A percentile compares a stretch with the other conserved stretches of the same genome.
phyloP scores from a whole-genome alignment of 345 rosid genomes.

The Melastoma malabathricum region DNA sequence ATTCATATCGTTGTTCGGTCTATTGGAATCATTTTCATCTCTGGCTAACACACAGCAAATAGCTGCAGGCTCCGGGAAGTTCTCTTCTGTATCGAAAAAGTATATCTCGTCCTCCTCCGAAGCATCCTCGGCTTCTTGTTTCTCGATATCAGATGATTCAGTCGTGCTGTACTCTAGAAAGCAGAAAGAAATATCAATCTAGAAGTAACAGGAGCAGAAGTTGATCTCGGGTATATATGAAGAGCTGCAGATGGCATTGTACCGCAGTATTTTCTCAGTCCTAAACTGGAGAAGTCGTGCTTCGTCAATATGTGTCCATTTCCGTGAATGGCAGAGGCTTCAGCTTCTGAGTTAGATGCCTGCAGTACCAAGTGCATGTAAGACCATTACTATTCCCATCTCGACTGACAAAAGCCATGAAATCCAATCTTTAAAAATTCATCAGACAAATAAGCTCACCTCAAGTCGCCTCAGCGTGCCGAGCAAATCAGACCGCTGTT shows the following conservation, averaged over 20 bases:
- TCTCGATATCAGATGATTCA: slow-evolving; percentile 87
- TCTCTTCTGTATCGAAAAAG: slow-evolving; percentile 66
- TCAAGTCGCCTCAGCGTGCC: slow-evolving; percentile 80
- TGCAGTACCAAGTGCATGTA: slow-evolving; percentile 13
- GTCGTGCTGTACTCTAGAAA: slow-evolving; percentile 91
- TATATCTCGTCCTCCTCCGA: slow-evolving; percentile 80
- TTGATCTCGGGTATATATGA: background rate
- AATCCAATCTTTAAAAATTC: background rate
- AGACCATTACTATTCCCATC: too few relatives aligned
- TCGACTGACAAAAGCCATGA: background rate
- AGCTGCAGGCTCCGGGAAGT: slow-evolving; percentile 32
- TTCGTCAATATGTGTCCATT: slow-evolving; percentile 51
- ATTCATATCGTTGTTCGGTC: slow-evolving; percentile 15
- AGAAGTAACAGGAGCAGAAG: background rate
- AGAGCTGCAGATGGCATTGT: slow-evolving; percentile 5
- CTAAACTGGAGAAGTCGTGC: slow-evolving; percentile 57
- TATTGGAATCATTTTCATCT: slow-evolving; percentile 13
- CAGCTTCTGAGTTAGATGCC: slow-evolving; percentile 84
- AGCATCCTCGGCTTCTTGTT: slow-evolving; percentile 73
- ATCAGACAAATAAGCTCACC: slow-evolving; percentile 27
- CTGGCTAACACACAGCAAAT: slow-evolving; percentile 24
- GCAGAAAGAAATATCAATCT: slow-evolving; percentile 7
- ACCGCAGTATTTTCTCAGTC: slow-evolving; percentile 81
- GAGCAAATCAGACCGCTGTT: slow-evolving; percentile 59
- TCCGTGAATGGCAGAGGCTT: slow-evolving; percentile 51